Evolutionary conservation across 2,329 filamentous ascomycete species (phyloP), one percentile per base, ranked within the genome.

Genomic region (Fusarium sp.): DNA sequence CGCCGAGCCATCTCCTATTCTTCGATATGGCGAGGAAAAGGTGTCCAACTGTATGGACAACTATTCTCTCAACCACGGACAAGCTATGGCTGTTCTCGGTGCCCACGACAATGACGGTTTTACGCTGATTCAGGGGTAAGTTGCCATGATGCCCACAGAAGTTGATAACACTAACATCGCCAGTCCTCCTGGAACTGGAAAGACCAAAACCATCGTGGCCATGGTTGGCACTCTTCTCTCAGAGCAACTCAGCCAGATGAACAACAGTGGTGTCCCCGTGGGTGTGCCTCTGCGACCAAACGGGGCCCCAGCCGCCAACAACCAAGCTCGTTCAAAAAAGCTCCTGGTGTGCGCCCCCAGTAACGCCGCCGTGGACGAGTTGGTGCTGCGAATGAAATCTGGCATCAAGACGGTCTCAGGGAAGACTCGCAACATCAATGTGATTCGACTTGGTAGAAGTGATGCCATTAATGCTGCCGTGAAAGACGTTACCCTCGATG

Each of bases 131-230:
- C 96, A 99, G 84, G 96, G 93, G 90, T 92, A 86, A 80, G 86
- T 79, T 59, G 29, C 47, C 16, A 38, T 16, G 16, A 42, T 54
- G 66, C 71, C n/a, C 7, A 18, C 27, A 20, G 14, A 31, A 14
- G 9, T 13, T 37, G 31, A 27, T 40, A 70, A 72, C 62, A 67
- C 80, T 85, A 80, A 83, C 81, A 73, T 76, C 7, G 64, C 45
- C 65, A 92, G 94, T 64, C 96, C 96, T 60, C 96, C 96, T 1
- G 96, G 96, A 82, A 98, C 96, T 5, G 96, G 96, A 79, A 99
- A 99, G 85, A 99, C 96, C 0, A 99, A 99, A 82, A 99, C 96
- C 0, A 99, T 99, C 70, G 90, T 97, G 65, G 96, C 96, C 35
- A 97, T 99, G 87, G 95, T 98, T 27, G 96, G 96, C 38, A 94